These are phyloP conservation scores for Globisporangium perplexum DNA, from an alignment of 352 stramenopile genomes.

Conservation along the genomic window DNA sequence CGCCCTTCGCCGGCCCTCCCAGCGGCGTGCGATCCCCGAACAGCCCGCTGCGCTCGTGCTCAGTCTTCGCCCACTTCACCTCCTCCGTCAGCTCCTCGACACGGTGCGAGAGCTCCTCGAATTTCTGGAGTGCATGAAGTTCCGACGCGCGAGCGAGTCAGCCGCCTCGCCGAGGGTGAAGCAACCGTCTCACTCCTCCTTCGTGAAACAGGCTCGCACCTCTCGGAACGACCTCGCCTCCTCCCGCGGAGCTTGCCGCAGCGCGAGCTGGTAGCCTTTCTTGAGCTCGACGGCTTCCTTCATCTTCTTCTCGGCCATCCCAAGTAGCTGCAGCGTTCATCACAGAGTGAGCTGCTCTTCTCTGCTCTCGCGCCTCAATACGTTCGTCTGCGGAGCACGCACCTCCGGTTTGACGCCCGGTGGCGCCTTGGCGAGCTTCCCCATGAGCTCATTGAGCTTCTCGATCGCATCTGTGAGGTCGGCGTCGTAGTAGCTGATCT, in stretches of 20 bases:
- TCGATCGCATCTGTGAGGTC: constrained; percentile 78
- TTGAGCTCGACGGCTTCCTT: constrained; percentile 80
- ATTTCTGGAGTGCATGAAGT: constrained; percentile 43
- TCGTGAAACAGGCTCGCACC: constrained; percentile 15
- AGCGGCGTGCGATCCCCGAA: constrained; percentile 56
- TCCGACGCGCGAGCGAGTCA: neutral
- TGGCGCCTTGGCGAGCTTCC: constrained; percentile 74
- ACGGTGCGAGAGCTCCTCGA: constrained; percentile 69
- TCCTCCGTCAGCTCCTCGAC: constrained; percentile 79
- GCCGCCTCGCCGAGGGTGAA: neutral
- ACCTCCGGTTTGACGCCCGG: constrained; percentile 66
- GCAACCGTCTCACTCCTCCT: neutral
- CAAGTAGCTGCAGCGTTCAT: constrained; percentile 40
- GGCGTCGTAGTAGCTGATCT: constrained; percentile 87
- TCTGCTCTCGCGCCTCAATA: neutral
- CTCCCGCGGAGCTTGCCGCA: constrained; percentile 70
- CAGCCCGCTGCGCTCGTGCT: constrained; percentile 70
- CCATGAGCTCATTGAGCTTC: constrained; percentile 84
- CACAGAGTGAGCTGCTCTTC: constrained; percentile 1
- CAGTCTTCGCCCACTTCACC: constrained; percentile 72
- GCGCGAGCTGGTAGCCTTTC: constrained; percentile 78
- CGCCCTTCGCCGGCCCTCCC: constrained; percentile 18
- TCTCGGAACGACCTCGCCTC: constrained; percentile 63
- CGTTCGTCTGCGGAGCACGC: neutral
- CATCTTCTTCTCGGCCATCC: constrained; percentile 77